Conservation (phyloP, 2,329 filamentous ascomycete species). For the Ceratocystis alfenasii region DNA sequence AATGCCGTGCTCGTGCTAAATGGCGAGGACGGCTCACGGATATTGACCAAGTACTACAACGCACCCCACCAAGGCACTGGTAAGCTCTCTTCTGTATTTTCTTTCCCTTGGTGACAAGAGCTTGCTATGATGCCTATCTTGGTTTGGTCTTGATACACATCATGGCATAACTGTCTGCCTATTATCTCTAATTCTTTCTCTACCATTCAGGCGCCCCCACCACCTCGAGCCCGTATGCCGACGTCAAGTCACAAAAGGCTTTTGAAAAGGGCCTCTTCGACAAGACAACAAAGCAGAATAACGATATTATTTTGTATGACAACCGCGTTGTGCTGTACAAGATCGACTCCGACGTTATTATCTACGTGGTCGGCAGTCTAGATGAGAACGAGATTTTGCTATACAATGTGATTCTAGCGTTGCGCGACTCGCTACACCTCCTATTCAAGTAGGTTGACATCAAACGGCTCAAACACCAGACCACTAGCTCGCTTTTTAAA, state of each 20-base stretch:
- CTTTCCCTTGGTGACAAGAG: too few species aligned
- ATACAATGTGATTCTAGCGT: constrained; percentile 85
- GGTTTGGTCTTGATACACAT: background rate
- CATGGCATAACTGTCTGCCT: background rate
- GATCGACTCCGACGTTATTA: constrained; percentile 93
- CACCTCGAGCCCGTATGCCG: constrained; percentile 63
- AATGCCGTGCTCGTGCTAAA: constrained; percentile 69
- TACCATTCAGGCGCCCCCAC: constrained; percentile 19
- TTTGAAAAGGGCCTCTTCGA: constrained; percentile 94
- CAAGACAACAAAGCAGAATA: constrained; percentile 91
- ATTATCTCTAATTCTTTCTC: background rate
- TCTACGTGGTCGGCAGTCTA: constrained; percentile 78
- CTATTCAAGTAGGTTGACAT: constrained; percentile 63
- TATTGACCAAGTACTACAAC: constrained; percentile 88
- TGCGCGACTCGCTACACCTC: constrained; percentile 80
- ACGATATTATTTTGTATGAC: constrained; percentile 95
- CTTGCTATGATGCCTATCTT: too few species aligned
- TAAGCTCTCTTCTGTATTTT: constrained; percentile 27
- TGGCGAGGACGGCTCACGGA: constrained; percentile 76
- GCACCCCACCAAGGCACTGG: constrained; percentile 38
- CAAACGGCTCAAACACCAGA: too few species aligned
- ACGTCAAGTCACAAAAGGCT: constrained; percentile 82
- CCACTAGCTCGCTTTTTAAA: background rate
- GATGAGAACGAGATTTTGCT: constrained; percentile 96
- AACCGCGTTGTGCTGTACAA: constrained; percentile 96